A percentile compares a stretch with the other conserved stretches of the same genome.
These are phyloP conservation scores for Ilex aquifolium DNA, from an alignment of 257 asterid genomes.

Conservation along the genomic window DNA sequence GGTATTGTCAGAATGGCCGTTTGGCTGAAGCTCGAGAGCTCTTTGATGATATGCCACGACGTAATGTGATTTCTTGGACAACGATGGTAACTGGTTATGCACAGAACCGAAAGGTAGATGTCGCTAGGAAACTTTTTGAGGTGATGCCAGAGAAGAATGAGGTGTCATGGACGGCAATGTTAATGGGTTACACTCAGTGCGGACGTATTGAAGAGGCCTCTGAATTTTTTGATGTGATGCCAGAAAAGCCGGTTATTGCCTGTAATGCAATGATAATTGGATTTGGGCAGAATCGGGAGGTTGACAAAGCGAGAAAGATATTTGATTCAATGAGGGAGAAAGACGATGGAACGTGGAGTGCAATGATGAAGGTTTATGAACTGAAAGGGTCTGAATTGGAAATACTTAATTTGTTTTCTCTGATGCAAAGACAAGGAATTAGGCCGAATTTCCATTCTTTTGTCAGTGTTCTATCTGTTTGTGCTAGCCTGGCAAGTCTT, in stretches of 20 bases:
- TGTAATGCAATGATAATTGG: conserved; percentile 59
- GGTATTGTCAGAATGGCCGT: conserved; percentile 55
- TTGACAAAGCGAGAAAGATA: conserved; percentile 38
- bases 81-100: conserved; percentile 66
- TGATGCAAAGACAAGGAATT: conserved; percentile 51
- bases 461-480: conserved; percentile 57
- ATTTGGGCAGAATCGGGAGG: conserved; percentile 48
- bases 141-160: conserved; percentile 79
- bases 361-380: conserved; percentile 29
- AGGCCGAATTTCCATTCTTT: conserved; percentile 7
- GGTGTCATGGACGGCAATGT: conserved; percentile 78
- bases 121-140: conserved; percentile 71
- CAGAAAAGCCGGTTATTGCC: conserved; percentile 38
- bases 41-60: conserved; percentile 45
- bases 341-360: conserved; percentile 67
- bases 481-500: conserved; percentile 63
- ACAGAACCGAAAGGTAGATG: conserved; percentile 56
- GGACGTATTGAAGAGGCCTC: conserved; percentile 9
- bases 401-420: conserved; percentile 46
- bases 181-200: conserved; percentile 13
- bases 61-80: conserved; percentile 72
- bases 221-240: conserved; percentile 57
- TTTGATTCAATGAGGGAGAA: conserved; percentile 53
- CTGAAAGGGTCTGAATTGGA: conserved; percentile 16
- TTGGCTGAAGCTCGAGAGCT: conserved; percentile 60